phyloP scores from a whole-genome alignment of 2,329 filamentous ascomycete species.

The Gnomoniopsis smithogilvyi region DNA sequence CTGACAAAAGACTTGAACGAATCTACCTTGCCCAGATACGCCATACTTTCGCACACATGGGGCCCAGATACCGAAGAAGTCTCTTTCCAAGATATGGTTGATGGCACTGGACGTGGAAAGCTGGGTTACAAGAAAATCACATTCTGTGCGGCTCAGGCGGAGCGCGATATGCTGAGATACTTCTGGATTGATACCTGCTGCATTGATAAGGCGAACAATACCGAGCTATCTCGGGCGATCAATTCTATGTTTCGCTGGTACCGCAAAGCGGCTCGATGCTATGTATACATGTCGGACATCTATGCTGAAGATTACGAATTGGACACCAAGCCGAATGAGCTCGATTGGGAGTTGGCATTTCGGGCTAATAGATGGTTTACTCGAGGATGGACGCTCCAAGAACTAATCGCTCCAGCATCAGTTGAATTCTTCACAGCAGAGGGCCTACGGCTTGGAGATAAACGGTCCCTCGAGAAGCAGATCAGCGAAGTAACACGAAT shows the following conservation, averaged over 20 bases:
- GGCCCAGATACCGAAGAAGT: slow-evolving; percentile 14
- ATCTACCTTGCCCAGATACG: slow-evolving; percentile 9
- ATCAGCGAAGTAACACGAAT: slow-evolving; percentile 25
- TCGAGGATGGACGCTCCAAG: too few species aligned
- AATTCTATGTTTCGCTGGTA: slow-evolving; percentile 7
- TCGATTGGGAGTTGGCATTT: slow-evolving; percentile 4
- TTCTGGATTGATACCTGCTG: slow-evolving; percentile 11
- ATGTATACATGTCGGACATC: slow-evolving; percentile 12
- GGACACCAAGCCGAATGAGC: not conserved
- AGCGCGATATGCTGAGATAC: not conserved
- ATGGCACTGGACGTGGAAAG: slow-evolving; percentile 1
- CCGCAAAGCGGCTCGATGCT: slow-evolving; percentile 9
- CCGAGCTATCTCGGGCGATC: slow-evolving; percentile 12
- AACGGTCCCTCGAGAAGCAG: slow-evolving; percentile 20
- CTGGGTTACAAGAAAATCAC: slow-evolving; percentile 5
- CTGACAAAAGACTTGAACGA: slow-evolving; percentile 1
- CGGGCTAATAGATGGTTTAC: slow-evolving; percentile 3
- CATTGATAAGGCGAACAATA: not conserved
- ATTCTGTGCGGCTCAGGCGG: slow-evolving; percentile 1
- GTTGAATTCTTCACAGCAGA: slow-evolving; percentile 27
- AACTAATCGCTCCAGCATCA: slow-evolving; percentile 22
- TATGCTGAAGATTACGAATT: too few species aligned
- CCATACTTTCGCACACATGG: slow-evolving; percentile 28
- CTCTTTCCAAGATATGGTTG: slow-evolving; percentile 15
- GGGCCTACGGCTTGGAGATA: slow-evolving; percentile 22